These are phyloP conservation scores for Rostrohypoxylon terebratum DNA, from an alignment of 495 filamentous ascomycete species.

Conservation along the genomic window DNA sequence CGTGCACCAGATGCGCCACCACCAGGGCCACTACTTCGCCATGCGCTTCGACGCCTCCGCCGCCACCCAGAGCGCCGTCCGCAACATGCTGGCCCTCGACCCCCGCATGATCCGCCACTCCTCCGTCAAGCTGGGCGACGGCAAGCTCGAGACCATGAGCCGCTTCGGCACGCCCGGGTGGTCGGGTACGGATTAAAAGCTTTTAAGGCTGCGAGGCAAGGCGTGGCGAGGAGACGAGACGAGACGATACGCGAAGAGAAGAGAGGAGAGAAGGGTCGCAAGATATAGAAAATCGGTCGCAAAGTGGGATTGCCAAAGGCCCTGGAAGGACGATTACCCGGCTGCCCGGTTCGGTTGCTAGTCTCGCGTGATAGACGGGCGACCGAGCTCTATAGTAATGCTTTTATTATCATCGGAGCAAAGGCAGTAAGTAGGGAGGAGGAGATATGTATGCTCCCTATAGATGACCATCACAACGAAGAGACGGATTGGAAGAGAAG, in stretches of 20 bases:
- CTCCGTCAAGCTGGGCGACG: constrained; percentile 84
- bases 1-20: constrained; percentile 82
- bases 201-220: neutral
- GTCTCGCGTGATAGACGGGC: too few relatives aligned
- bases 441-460: neutral
- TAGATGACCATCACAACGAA: neutral
- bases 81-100: constrained; percentile 82
- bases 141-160: constrained; percentile 75
- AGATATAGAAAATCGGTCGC: too few relatives aligned
- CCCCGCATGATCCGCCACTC: constrained; percentile 89
- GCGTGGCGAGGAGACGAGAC: too few relatives aligned
- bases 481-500: neutral
- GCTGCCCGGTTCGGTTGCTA: too few relatives aligned
- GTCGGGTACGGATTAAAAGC: constrained; percentile 34
- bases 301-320: too few relatives aligned
- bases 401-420: neutral
- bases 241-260: too few relatives aligned
- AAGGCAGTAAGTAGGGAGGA: neutral
- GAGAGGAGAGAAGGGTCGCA: too few relatives aligned
- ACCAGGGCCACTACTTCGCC: constrained; percentile 92
- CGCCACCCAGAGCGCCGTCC: constrained; percentile 75
- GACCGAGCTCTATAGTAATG: neutral
- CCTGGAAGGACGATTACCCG: too few relatives aligned
- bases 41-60: constrained; percentile 90
- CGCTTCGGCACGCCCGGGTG: constrained; percentile 71